Percentiles rank a stretch among this genome's conserved stretches.
phyloP scores from a whole-genome alignment of 768 basidiomycete species.

The Kwoniella botswanensis region DNA sequence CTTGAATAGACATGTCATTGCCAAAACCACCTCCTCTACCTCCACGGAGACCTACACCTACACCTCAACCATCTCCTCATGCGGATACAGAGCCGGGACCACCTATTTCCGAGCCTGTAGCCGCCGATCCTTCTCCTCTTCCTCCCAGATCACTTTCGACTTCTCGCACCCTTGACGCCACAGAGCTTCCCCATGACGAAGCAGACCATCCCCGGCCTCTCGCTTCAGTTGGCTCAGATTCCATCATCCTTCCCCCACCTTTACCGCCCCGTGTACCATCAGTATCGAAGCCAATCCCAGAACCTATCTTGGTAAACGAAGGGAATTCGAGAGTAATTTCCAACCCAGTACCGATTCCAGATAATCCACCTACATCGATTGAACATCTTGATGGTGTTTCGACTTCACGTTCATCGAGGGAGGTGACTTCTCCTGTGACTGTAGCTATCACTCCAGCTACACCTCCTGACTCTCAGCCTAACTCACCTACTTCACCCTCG shows the following conservation, averaged over 20 bases:
- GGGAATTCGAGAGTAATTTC: neutral
- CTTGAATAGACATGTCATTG: neutral
- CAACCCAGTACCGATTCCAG: neutral
- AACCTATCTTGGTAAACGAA: neutral
- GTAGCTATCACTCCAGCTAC: conserved; percentile 33
- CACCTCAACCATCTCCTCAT: neutral
- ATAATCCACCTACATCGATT: neutral
- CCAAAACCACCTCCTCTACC: conserved; percentile 18
- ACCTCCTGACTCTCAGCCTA: conserved; percentile 15
- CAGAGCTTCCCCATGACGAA: neutral
- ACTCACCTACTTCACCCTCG: conserved; percentile 6
- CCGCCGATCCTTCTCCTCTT: neutral
- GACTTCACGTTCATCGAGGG: neutral
- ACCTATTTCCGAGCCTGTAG: neutral
- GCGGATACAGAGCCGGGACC: neutral
- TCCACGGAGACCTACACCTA: conserved; percentile 7
- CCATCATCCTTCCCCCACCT: conserved; percentile 1
- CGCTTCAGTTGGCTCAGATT: neutral
- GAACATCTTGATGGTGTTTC: no score
- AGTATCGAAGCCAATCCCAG: neutral
- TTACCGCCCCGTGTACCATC: conserved; percentile 9
- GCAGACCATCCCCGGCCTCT: neutral
- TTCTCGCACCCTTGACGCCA: neutral
- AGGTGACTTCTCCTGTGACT: neutral
- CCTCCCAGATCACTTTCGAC: neutral